Evolutionary conservation across 1,284 basidiomycete species (phyloP).

Genomic region (Puccinia hordei): DNA sequence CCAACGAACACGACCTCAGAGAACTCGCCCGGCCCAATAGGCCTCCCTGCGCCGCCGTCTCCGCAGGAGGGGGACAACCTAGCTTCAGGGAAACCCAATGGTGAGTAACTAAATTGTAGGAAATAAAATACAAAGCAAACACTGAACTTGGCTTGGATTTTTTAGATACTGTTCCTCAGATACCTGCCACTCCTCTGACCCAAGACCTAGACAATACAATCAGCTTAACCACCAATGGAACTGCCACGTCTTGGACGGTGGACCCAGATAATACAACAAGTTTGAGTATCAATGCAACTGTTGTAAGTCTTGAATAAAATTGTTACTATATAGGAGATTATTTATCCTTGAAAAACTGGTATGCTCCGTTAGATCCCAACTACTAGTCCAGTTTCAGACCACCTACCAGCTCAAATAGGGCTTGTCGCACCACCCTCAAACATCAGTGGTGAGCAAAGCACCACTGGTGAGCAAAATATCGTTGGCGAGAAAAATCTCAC

Average conservation of each 20-base stretch:
- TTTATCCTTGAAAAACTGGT: not conserved
- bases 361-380: not conserved
- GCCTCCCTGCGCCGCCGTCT: not conserved
- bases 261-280: not conserved
- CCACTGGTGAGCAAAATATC: too few species aligned
- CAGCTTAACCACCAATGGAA: not conserved
- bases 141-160: not conserved
- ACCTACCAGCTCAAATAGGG: not conserved
- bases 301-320: not conserved
- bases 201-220: not conserved
- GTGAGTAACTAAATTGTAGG: not conserved
- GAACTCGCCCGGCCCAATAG: not conserved
- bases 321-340: too few species aligned
- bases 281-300: not conserved
- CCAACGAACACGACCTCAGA: not conserved
- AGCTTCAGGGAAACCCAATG: constrained; percentile 1
- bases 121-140: not conserved
- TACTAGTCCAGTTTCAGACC: not conserved
- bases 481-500: not conserved
- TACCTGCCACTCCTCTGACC: not conserved
- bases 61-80: not conserved
- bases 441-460: not conserved
- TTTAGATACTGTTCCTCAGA: constrained; percentile 7
- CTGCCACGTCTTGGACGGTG: not conserved
- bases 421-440: not conserved